Percentiles rank a stretch among this genome's conserved stretches.
Evolutionary conservation across 495 filamentous ascomycete species (phyloP).

Genomic region (Neurospora sp.): DNA sequence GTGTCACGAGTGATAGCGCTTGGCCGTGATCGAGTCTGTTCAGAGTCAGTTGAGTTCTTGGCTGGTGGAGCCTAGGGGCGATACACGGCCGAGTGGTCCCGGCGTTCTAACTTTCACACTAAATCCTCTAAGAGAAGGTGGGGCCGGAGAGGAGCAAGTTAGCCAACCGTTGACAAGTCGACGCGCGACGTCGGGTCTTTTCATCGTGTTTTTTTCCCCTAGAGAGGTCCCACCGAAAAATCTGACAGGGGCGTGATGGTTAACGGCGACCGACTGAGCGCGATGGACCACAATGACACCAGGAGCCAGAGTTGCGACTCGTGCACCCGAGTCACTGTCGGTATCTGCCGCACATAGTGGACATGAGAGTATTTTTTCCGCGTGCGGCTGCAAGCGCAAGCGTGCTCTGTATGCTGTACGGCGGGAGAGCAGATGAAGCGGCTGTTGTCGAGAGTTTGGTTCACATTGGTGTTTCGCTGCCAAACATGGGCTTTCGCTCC

Average conservation of each 20-base stretch:
- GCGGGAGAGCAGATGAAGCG: neutral
- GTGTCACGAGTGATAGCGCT: slow-evolving; percentile 10
- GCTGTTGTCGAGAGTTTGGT: neutral
- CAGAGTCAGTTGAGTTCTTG: slow-evolving; percentile 20
- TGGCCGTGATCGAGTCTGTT: slow-evolving; percentile 10
- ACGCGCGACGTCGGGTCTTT: neutral
- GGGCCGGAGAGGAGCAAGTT: neutral
- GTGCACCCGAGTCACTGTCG: neutral
- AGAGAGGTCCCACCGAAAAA: neutral
- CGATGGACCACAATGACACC: neutral
- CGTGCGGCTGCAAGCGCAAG: neutral
- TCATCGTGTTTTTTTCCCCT: neutral
- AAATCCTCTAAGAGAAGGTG: neutral
- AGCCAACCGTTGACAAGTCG: neutral
- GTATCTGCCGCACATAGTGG: neutral
- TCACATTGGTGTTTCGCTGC: neutral
- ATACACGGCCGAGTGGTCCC: slow-evolving; percentile 5
- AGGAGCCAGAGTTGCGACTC: neutral
- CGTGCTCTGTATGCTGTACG: neutral
- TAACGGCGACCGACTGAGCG: neutral
- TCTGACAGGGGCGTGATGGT: neutral
- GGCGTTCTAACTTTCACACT: neutral
- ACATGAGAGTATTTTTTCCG: neutral
- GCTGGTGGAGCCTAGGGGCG: slow-evolving; percentile 16
- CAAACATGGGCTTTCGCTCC: neutral